These are phyloP conservation scores for Austroboletus novae-zelandiae DNA, from an alignment of 1,284 basidiomycete species.

Conservation along the genomic window DNA sequence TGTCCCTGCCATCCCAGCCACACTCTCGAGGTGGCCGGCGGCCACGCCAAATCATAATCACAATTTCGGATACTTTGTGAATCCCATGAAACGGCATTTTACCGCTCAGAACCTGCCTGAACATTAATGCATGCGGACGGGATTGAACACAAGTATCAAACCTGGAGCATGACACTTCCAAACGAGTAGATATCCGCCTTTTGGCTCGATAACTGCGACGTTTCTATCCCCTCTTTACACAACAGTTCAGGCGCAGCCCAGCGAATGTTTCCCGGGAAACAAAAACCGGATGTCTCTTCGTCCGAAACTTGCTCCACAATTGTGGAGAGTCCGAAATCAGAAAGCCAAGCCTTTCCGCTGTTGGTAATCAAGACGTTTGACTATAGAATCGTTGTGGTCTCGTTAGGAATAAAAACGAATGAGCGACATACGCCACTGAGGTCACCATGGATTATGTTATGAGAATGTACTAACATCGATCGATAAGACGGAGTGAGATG, in stretches of 20 bases:
- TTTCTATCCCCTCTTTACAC: constrained; percentile 1
- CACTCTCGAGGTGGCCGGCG: constrained; percentile 6
- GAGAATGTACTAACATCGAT: constrained; percentile 21
- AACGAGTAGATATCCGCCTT: constrained; percentile 28
- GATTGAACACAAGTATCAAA: not conserved
- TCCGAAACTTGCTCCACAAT: constrained; percentile 27
- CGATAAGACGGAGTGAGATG: not conserved
- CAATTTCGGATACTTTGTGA: constrained; percentile 18
- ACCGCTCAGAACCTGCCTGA: constrained; percentile 20
- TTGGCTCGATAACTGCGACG: constrained; percentile 19
- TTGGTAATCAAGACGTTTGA: constrained; percentile 34
- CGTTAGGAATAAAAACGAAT: not conserved
- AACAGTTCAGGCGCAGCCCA: constrained; percentile 29
- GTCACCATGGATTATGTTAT: constrained; percentile 24
- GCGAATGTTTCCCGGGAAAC: constrained; percentile 29
- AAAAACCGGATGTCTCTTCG: constrained; percentile 15
- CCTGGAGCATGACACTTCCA: constrained; percentile 30
- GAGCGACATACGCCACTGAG: constrained; percentile 24
- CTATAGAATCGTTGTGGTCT: constrained; percentile 12
- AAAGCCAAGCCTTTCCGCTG: constrained; percentile 17
- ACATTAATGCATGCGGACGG: not conserved
- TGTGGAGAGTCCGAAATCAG: constrained; percentile 32
- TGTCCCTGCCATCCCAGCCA: constrained; percentile 22
- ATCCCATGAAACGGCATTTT: constrained; percentile 25
- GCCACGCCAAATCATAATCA: constrained; percentile 18